Evolutionary conservation across 1,284 basidiomycete genomes (phyloP), one percentile per base, ranked within the genome.

Genomic region (Exsudoporus floridanus): DNA sequence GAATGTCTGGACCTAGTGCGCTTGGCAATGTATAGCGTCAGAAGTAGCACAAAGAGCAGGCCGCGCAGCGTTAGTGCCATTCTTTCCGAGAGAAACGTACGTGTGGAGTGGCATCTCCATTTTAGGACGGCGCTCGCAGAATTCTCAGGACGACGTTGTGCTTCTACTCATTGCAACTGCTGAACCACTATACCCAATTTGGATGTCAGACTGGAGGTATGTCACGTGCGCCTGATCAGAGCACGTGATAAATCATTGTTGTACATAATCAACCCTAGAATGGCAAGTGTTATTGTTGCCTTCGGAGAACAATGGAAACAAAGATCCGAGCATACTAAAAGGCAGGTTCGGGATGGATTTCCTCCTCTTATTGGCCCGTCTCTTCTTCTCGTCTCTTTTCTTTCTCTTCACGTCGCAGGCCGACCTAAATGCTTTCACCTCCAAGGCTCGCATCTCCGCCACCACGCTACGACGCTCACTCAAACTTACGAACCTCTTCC

Each of bases 381-480:
- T 52, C 37, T 50, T 56, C 50, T 60, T 60, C 61, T 56, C 53
- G 46, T 67, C 61, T 44, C 41, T 31, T 56, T 50, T 60, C 53
- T 55, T 13, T 23, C 45, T 55, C 57, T 61, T 52, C 45, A 61
- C 66, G 78, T 81, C 78, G 78, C 79, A 69, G 78, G 78, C 55
- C 78, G 78, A 81, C 62, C 54, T 60, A 52, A 58, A 74, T 77
- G 74, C 60, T 64, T 48, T 62, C 62, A 44, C 60, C 63, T 47
- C 49, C 63, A 53, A 70, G 70, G 61, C 74, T 73, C 70, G 72
- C 73, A 59, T 72, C 79, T 35, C 77, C 78, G 36, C 79, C 81
- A 37, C 78, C 82, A 50, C 71, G 72, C 63, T 82, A 83, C 70
- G 80, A 81, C 72, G 63, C 75, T 73, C 73, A 58, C 67, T 77